These are phyloP conservation scores for Dalbergia oliveri DNA, from an alignment of 306 rosid species.

Conservation along the genomic window DNA sequence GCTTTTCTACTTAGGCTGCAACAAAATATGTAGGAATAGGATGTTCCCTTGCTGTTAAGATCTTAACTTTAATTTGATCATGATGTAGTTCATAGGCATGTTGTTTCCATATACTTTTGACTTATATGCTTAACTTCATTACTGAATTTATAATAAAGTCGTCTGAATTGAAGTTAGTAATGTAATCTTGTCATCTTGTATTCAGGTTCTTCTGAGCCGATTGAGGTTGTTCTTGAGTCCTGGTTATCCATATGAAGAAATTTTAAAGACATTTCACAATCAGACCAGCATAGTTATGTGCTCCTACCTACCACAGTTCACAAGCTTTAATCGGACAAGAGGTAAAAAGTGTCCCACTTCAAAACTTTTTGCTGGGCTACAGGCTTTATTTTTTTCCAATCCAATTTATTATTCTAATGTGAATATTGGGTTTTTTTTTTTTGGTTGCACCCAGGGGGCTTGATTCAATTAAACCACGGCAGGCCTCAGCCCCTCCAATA, in stretches of 20 bases:
- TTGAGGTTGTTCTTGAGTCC: constrained; percentile 85
- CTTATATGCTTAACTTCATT: background rate
- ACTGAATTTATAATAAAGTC: background rate
- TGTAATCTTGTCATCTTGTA: constrained; percentile 40
- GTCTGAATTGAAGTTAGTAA: background rate
- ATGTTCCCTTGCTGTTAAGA: background rate
- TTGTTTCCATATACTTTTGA: background rate
- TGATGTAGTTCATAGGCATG: background rate
- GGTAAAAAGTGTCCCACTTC: constrained; percentile 48
- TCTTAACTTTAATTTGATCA: background rate
- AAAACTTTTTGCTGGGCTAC: background rate
- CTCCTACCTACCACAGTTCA: constrained; percentile 77
- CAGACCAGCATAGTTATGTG: constrained; percentile 87
- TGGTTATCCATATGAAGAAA: constrained; percentile 90
- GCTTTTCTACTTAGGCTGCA: too few species aligned
- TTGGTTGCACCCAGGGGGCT: constrained; percentile 60
- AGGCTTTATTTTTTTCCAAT: background rate
- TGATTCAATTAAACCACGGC: constrained; percentile 85
- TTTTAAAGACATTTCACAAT: constrained; percentile 76
- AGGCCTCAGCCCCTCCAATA: constrained; percentile 89
- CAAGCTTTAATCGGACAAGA: constrained; percentile 77
- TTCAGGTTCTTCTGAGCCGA: constrained; percentile 83
- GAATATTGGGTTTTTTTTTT: background rate
- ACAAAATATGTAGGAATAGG: background rate
- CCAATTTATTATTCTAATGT: constrained; percentile 18